Evolutionary conservation across 2,329 filamentous ascomycete genomes (phyloP), one percentile per base, ranked within the genome.

Genomic region (Corinectria fuckeliana): DNA sequence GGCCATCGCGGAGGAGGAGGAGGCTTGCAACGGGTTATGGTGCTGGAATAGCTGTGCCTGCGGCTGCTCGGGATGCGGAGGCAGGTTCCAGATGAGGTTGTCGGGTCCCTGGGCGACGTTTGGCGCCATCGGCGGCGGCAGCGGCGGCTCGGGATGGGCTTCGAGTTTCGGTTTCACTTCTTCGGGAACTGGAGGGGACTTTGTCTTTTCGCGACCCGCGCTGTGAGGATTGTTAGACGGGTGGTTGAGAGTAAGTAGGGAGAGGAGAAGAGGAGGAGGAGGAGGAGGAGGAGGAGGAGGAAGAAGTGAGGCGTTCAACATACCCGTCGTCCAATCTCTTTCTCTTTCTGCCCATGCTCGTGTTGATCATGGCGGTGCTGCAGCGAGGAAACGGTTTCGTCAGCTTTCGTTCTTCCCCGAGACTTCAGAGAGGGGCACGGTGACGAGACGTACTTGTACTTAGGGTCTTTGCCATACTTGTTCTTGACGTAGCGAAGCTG

Each of bases 401-500:
- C 11, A 28, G 23, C 25, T 18, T 8, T n/a, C n/a, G 3, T 6
- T 26, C 1, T 11, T 28, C 42, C 16, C 1, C 0, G 21, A 20
- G 34, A 16, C n/a, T 42, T 8, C 13, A 20, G 20, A 32, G 16
- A 10, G 28, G 47, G 6, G 3, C 3, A 5, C n/a, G 18, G 30
- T 4, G 18, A 13, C 21, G 20, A 5, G 25, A 68, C 76, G 56
- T 70, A 79, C 78, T 74, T 73, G 54, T 74, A 78, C 6, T 72
- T 69, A 0, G 77, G 75, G 34, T 78, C 76, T 34, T 70, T 73
- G 0, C 77, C 77, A 41, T 80, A 80, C 58, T 78, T 77, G 61
- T 74, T 75, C 60, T 75, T 76, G 8, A 79, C 60, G 51, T 80
- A 79, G 9, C 75, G 72, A 9, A 80, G 68, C 60, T 79, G 75